phyloP scores from a whole-genome alignment of 331 rosid genomes.

The Malus hybrid region DNA sequence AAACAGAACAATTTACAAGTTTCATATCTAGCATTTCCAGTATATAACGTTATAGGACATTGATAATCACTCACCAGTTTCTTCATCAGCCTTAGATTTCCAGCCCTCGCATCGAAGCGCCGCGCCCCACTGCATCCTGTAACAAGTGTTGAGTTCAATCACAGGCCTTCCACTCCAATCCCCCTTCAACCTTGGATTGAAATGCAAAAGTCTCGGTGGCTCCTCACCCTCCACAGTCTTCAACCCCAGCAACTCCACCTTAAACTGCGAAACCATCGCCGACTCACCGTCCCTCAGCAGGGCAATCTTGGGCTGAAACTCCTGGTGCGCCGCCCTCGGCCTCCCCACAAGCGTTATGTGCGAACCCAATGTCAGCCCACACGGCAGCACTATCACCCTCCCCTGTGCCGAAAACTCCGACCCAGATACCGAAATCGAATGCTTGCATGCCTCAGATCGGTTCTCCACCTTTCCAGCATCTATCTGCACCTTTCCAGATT shows the following conservation, averaged over 20 bases:
- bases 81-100: constrained; percentile 78
- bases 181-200: constrained; percentile 78
- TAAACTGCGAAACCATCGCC: constrained; percentile 53
- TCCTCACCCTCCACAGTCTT: constrained; percentile 76
- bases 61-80: constrained; percentile 52
- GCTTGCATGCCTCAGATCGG: constrained; percentile 39
- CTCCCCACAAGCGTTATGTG: constrained; percentile 67
- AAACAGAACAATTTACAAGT: neutral
- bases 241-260: constrained; percentile 81
- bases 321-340: constrained; percentile 37
- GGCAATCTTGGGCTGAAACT: constrained; percentile 42
- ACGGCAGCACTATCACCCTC: constrained; percentile 58
- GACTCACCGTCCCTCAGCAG: constrained; percentile 30
- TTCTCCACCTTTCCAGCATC: constrained; percentile 16
- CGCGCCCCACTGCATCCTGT: constrained; percentile 91
- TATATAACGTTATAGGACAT: neutral
- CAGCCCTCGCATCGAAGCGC: constrained; percentile 79
- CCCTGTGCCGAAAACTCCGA: constrained; percentile 33
- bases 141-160: constrained; percentile 79
- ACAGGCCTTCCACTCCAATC: constrained; percentile 92
- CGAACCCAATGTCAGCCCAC: constrained; percentile 88
- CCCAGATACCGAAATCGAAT: constrained; percentile 49
- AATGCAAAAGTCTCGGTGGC: constrained; percentile 80
- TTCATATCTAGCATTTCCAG: neutral
- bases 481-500: constrained; percentile 22